These are phyloP conservation scores for Albifimbria verrucaria DNA, from an alignment of 2,329 filamentous ascomycete species.

Conservation along the genomic window DNA sequence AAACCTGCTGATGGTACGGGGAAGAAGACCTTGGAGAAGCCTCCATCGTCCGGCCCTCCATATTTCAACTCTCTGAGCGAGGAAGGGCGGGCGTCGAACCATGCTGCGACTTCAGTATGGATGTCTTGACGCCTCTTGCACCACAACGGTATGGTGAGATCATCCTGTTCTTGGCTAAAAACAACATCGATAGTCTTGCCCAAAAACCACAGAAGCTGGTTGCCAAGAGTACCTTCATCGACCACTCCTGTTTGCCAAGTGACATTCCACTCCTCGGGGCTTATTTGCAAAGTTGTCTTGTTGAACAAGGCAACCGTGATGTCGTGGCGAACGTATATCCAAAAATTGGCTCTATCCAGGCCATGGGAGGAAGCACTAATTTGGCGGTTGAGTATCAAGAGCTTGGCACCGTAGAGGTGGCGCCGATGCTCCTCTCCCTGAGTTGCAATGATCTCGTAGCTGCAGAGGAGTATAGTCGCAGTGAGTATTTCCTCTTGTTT, in stretches of 20 bases:
- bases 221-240: constrained; percentile 1
- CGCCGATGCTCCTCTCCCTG: constrained; percentile 4
- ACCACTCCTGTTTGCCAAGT: neutral
- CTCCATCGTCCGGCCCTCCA: neutral
- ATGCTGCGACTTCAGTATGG: neutral
- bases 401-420: constrained; percentile 6
- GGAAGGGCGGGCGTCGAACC: neutral
- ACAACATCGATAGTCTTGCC: constrained; percentile 3
- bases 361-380: neutral
- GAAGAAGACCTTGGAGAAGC: constrained; percentile 3
- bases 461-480: constrained; percentile 6
- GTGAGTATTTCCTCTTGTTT: neutral
- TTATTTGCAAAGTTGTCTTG: neutral
- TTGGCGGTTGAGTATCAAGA: constrained; percentile 1
- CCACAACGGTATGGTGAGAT: neutral
- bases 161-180: neutral
- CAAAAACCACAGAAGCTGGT: constrained; percentile 5
- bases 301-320: constrained; percentile 6
- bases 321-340: constrained; percentile 9
- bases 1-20: constrained; percentile 2
- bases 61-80: constrained; percentile 3
- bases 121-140: neutral
- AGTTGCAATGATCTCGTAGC: constrained; percentile 6
- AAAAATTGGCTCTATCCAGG: constrained; percentile 8
- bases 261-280: constrained; percentile 1